Percentiles rank a stretch among this genome's conserved stretches.
Conservation (phyloP, 345 rosid genomes). For the Carallia pectinifolia region DNA sequence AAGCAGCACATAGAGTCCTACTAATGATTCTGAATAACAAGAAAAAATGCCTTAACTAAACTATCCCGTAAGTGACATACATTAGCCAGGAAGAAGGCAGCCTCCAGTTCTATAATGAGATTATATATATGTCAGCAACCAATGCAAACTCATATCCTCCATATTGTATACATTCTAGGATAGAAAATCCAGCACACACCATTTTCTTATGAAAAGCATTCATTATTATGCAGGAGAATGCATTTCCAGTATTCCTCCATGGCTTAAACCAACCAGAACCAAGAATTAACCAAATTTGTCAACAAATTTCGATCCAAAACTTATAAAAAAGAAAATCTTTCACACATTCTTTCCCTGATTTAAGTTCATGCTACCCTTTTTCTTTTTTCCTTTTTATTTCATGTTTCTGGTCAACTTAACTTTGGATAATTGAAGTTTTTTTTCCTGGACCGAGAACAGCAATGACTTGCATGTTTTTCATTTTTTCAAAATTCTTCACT, state of each 20-base stretch:
- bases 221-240: background rate
- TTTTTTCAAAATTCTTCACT: too few species aligned
- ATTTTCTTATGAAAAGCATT: background rate
- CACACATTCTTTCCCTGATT: too few species aligned
- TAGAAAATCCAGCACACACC: background rate
- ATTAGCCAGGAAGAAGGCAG: background rate
- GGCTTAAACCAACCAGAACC: background rate
- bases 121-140: background rate
- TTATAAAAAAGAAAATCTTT: background rate
- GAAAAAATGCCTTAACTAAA: background rate
- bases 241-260: background rate
- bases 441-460: too few species aligned
- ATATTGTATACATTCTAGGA: background rate
- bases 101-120: background rate
- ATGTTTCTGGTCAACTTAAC: too few species aligned
- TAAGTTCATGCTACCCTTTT: too few species aligned
- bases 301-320: background rate
- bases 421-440: too few species aligned
- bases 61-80: background rate
- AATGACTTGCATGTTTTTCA: too few species aligned
- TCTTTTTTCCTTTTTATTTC: too few species aligned
- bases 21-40: background rate
- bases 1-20: background rate
- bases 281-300: background rate
- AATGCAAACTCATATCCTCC: background rate